Conservation (phyloP, 306 rosid genomes). For the Lupinus albus region DNA sequence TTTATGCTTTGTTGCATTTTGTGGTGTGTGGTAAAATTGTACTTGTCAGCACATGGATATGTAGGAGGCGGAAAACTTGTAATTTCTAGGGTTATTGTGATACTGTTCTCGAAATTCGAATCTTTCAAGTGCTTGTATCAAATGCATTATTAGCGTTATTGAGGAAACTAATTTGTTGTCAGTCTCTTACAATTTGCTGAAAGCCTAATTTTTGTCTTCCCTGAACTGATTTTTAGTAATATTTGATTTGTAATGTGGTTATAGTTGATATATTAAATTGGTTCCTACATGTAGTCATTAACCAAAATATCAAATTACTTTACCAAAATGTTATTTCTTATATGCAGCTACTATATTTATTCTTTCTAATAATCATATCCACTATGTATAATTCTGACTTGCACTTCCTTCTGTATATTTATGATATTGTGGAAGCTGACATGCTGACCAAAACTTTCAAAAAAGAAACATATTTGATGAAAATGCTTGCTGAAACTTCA, state of each 20-base stretch:
- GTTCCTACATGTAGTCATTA: constrained; percentile 17
- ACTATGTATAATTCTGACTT: constrained; percentile 1
- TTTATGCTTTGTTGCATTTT: constrained; percentile 25
- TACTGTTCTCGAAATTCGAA: constrained; percentile 17
- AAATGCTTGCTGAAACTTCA: constrained; percentile 19
- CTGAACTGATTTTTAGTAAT: constrained; percentile 22
- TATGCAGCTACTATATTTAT: constrained; percentile 1
- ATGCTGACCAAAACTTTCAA: constrained; percentile 18
- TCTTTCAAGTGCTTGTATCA: constrained; percentile 23
- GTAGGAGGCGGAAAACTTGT: not conserved
- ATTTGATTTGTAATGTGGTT: constrained; percentile 29
- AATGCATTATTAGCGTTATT: constrained; percentile 14
- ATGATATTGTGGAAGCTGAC: constrained; percentile 8
- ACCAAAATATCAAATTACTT: constrained; percentile 30
- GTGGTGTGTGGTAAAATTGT: constrained; percentile 35
- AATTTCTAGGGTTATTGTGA: constrained; percentile 10
- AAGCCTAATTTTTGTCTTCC: constrained; percentile 23
- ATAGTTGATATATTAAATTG: constrained; percentile 22
- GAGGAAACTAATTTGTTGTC: constrained; percentile 19
- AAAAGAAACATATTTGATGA: constrained; percentile 23
- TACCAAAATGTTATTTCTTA: constrained; percentile 8
- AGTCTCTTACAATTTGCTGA: constrained; percentile 24
- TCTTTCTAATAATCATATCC: constrained; percentile 22
- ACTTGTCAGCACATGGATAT: constrained; percentile 16
- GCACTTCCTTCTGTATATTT: constrained; percentile 31